Evolutionary conservation across 129 eudicot genomes (phyloP), one percentile per base, ranked within the genome.

Genomic region (Cynara cardunculus): DNA sequence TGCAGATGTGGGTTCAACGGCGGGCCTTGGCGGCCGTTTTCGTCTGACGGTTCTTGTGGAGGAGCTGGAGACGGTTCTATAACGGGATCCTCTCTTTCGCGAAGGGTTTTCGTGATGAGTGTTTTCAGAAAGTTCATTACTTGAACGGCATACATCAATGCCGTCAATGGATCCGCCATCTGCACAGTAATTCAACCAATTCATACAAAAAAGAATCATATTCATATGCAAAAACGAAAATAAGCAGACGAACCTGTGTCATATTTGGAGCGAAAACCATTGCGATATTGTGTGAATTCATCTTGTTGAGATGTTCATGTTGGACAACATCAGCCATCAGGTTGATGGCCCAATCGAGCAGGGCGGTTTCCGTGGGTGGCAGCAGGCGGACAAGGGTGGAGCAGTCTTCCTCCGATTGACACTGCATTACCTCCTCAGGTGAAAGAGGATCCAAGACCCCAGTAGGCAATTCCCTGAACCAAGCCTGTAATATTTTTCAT

Each of bases 191-290:
- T 53, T 49, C 27, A 70, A 79, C 34, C 39, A 11, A 72, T 32
- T 71, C 13, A 16, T 80, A 18, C 26, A 18, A 56, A 2, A 16
- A 1, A 53, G 31, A 0, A 34, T 37, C 0, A 24, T n/a, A 16
- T 69, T 71, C 1, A 2, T 56, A 5, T 5, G 13, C 13, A 62
- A 62, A 13, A 10, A 37, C 6, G 13, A 28, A 28, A 67, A 65
- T 3, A 27, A 21, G 41, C 0, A 68, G 46, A 22, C 8, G 62
- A 22, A 93, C 98, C 97, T 93, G 93, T 11, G 98, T 91, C 98
- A 94, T 94, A 83, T 94, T 94, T 8, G 98, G 98, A 44, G 98
- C 98, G 79, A 94, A 94, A 56, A 91, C 97, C 98, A 90, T 90
- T 7, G 97, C 97, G 22, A 94, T 89, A 78, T 94, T 94, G 83